Base-by-base conservation (phyloP, 169 alveolate species). In the Plasmodium coatneyi region DNA sequence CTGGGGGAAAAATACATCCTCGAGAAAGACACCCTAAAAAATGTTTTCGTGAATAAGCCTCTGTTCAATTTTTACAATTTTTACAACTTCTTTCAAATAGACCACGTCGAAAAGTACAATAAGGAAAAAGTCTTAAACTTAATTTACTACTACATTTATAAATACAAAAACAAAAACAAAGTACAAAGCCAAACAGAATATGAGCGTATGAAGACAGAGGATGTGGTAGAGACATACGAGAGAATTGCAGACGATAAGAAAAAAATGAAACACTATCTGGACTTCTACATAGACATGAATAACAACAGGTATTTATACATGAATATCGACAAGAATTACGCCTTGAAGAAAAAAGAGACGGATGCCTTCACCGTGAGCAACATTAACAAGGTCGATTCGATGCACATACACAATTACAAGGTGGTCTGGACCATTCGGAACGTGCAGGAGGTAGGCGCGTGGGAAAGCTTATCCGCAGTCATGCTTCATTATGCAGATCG, bases 361-460 rank as follows among this genome's bases (percentile, higher is more conserved):
- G 95, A 91, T 41, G 91, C 95, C 7, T 91, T 91, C 78, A 91
- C 95, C 19, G 70, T 91, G 3, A 91, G 95, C 78, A 81, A 81
- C 76, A 80, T 91, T 80, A 80, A 91, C 60, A 91, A 91, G 66
- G 95, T 91, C 28, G 95, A 91, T 22, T 91, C 95, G 19, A 82
- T 91, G 22, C 95, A 91, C 49, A 72, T 91, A 76, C 95, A 91
- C 87, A 91, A 91, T 41, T 91, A 91, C 80, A 91, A 81, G 84
- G 82, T 91, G 16, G 83, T 91, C 41, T 91, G 95, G 95, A 91
- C 95, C 16, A 76, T 91, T 70, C 46, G 95, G n/a, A 91, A 91
- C 22, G 95, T 91, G 71, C 70, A 91, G 82, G 95, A 91, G 92
- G 95, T 91, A 91, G 60, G 60, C 22, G 56, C 56, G 12, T 10